phyloP scores from a whole-genome alignment of 345 rosid genomes.

The Citrus unshiu region DNA sequence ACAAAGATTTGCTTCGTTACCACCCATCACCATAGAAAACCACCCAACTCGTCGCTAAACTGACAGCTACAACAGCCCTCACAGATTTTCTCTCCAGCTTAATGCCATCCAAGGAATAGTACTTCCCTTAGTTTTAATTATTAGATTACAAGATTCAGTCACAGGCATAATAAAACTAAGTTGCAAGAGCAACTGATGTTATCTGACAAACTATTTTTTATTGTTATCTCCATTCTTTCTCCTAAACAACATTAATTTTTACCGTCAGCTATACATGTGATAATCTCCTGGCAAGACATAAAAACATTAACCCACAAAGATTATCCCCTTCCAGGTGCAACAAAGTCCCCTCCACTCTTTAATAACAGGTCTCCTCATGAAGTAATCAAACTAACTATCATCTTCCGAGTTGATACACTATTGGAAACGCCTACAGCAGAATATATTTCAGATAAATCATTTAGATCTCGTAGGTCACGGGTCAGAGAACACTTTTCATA shows the following conservation, averaged over 20 bases:
- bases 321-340: neutral
- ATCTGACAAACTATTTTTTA: neutral
- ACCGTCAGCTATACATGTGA: neutral
- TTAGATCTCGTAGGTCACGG: no score
- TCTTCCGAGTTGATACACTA: neutral
- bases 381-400: neutral
- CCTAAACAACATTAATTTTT: neutral
- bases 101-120: neutral
- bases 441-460: neutral
- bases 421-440: neutral
- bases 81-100: neutral
- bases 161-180: neutral
- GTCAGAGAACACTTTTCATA: neutral
- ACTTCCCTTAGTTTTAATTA: neutral
- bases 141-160: neutral
- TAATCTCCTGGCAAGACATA: neutral
- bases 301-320: neutral
- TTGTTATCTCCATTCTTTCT: neutral
- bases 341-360: neutral
- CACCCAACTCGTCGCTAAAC: neutral
- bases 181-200: neutral
- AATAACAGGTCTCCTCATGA: neutral
- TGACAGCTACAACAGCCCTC: neutral
- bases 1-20: neutral
- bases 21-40: neutral